phyloP scores from a whole-genome alignment of 768 basidiomycete genomes.

The Mycena metata region DNA sequence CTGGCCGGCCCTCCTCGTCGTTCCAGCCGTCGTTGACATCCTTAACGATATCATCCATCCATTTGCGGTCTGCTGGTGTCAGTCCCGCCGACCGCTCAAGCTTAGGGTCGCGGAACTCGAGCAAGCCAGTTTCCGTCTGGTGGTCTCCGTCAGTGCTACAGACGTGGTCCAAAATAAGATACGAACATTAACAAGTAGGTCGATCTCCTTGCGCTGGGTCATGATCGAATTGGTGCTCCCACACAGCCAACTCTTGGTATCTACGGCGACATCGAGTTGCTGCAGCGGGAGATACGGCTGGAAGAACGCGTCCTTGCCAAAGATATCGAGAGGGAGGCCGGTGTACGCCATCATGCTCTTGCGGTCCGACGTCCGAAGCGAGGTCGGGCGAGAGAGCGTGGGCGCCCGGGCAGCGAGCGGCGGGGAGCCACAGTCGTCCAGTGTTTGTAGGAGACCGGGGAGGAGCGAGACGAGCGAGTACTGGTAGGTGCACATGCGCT shows the following conservation, averaged over 20 bases:
- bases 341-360: constrained; percentile 93
- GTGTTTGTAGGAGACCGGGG: constrained; percentile 88
- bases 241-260: constrained; percentile 88
- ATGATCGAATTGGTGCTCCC: constrained; percentile 98
- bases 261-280: constrained; percentile 89
- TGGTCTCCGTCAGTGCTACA: constrained; percentile 6
- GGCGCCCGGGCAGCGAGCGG: constrained; percentile 77
- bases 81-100: constrained; percentile 83
- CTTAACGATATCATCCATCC: constrained; percentile 95
- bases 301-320: constrained; percentile 96
- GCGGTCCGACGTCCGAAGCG: constrained; percentile 88
- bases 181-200: constrained; percentile 87
- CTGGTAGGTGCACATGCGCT: constrained; percentile 96
- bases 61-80: constrained; percentile 94
- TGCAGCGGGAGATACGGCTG: constrained; percentile 98
- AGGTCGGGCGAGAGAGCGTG: constrained; percentile 74
- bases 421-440: constrained; percentile 94
- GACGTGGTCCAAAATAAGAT: neutral
- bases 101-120: constrained; percentile 89
- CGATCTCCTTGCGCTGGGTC: constrained; percentile 92
- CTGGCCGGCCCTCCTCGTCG: constrained; percentile 66
- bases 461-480: constrained; percentile 96
- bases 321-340: constrained; percentile 94
- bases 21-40: constrained; percentile 90
- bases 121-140: constrained; percentile 88